Conservation (phyloP, 2,329 filamentous ascomycete genomes). For the Blumeria hordei region DNA sequence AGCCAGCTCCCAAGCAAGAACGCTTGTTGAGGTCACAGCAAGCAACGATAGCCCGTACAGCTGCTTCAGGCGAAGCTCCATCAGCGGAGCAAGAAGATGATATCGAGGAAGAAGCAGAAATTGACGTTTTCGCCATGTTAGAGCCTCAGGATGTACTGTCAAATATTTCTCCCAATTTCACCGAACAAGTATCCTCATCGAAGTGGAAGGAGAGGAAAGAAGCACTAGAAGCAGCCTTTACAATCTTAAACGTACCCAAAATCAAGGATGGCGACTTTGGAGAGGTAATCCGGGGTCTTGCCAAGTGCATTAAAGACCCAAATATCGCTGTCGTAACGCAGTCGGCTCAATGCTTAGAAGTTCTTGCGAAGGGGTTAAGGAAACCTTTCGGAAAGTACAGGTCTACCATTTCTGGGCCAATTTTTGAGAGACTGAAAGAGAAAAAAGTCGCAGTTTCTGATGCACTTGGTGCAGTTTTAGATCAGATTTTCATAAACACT, state of each 20-base stretch:
- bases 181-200: constrained; percentile 61
- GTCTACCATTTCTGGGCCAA: constrained; percentile 56
- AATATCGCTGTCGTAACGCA: constrained; percentile 87
- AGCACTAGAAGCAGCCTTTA: constrained; percentile 59
- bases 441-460: constrained; percentile 83
- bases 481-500: constrained; percentile 41
- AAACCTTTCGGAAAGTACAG: constrained; percentile 61
- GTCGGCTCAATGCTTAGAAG: constrained; percentile 79
- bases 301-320: constrained; percentile 97
- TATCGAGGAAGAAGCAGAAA: constrained; percentile 35
- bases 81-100: constrained; percentile 32
- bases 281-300: constrained; percentile 60
- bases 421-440: constrained; percentile 90
- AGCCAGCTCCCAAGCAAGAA: constrained; percentile 72
- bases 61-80: constrained; percentile 29
- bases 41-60: constrained; percentile 50
- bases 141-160: constrained; percentile 71
- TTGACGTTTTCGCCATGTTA: constrained; percentile 60
- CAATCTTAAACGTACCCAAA: constrained; percentile 55
- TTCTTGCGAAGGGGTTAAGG: constrained; percentile 65
- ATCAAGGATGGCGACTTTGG: constrained; percentile 82
- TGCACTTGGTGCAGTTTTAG: constrained; percentile 63
- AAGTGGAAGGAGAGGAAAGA: constrained; percentile 99
- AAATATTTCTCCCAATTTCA: constrained; percentile 61
- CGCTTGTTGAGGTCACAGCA: constrained; percentile 74